Percentiles rank a stretch among this genome's conserved stretches.
phyloP scores from a whole-genome alignment of 257 asterid genomes.

The Misopates orontium region DNA sequence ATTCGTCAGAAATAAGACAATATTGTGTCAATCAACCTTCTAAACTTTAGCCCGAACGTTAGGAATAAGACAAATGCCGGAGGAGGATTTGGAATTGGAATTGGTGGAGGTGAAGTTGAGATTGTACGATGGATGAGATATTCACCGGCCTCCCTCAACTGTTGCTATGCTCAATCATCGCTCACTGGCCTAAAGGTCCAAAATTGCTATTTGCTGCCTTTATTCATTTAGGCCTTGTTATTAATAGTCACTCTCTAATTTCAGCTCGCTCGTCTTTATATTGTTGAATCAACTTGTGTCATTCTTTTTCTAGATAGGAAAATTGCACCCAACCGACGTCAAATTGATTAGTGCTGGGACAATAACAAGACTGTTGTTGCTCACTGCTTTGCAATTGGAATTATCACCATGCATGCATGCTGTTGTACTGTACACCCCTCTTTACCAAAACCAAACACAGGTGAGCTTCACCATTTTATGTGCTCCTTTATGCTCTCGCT shows the following conservation, averaged over 20 bases:
- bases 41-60: no score
- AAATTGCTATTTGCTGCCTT: no score
- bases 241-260: no score
- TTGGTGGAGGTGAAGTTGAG: conserved; percentile 84
- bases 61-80: conserved; percentile 34
- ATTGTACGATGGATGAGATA: conserved; percentile 90
- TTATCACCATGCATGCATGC: conserved; percentile 95
- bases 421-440: conserved; percentile 89
- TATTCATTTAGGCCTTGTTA: no score
- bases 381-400: conserved; percentile 74
- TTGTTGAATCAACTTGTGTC: no score
- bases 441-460: conserved; percentile 69
- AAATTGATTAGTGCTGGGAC: conserved; percentile 82
- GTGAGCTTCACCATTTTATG: conserved; percentile 41
- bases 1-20: no score
- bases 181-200: conserved; percentile 61
- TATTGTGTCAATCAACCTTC: no score
- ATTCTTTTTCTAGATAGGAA: conserved; percentile 57
- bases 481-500: no score
- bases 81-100: conserved; percentile 38
- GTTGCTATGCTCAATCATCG: conserved; percentile 68
- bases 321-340: conserved; percentile 75
- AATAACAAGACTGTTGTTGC: conserved; percentile 80
- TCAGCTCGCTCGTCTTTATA: no score
- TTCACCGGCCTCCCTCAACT: conserved; percentile 90